A percentile compares a stretch with the other conserved stretches of the same genome.
phyloP scores from a whole-genome alignment of 2,329 filamentous ascomycete genomes.

The Ophiostoma novo-ulmi region DNA sequence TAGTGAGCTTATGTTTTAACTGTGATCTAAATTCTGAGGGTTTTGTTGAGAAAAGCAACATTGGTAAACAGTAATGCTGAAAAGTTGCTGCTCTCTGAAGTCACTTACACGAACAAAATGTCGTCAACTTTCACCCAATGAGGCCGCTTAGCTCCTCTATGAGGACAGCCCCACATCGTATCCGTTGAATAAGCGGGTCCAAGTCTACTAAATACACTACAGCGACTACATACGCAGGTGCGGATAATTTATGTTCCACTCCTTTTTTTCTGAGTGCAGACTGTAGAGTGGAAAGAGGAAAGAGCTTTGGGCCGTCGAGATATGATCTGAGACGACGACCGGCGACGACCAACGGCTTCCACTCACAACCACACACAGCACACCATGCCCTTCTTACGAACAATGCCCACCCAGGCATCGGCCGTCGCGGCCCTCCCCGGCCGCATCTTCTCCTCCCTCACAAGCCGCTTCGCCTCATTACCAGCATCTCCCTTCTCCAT shows the following conservation, averaged over 20 bases:
- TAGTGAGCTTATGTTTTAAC: too few species aligned
- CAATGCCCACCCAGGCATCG: slow-evolving; percentile 3
- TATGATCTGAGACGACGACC: neutral
- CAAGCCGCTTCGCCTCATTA: slow-evolving; percentile 14
- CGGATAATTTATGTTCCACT: slow-evolving; percentile 22
- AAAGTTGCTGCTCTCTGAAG: neutral
- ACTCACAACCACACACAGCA: neutral
- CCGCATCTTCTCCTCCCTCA: slow-evolving; percentile 19
- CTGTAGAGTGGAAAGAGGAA: neutral
- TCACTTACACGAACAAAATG: neutral
- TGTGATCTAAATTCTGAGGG: too few species aligned
- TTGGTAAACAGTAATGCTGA: too few species aligned
- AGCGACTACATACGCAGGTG: neutral
- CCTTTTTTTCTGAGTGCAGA: slow-evolving; percentile 16
- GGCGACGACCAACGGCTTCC: slow-evolving; percentile 2
- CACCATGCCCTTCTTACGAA: slow-evolving; percentile 7
- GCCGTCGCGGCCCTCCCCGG: slow-evolving; percentile 15
- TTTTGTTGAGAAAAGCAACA: too few species aligned
- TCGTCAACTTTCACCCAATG: neutral
- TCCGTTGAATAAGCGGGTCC: neutral
- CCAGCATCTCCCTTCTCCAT: neutral
- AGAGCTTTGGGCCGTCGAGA: neutral
- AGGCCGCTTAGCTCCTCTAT: neutral
- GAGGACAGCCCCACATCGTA: neutral
- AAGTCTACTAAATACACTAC: neutral